Conservation (phyloP, 352 stramenopile species). For the Pythium brachiatum region DNA sequence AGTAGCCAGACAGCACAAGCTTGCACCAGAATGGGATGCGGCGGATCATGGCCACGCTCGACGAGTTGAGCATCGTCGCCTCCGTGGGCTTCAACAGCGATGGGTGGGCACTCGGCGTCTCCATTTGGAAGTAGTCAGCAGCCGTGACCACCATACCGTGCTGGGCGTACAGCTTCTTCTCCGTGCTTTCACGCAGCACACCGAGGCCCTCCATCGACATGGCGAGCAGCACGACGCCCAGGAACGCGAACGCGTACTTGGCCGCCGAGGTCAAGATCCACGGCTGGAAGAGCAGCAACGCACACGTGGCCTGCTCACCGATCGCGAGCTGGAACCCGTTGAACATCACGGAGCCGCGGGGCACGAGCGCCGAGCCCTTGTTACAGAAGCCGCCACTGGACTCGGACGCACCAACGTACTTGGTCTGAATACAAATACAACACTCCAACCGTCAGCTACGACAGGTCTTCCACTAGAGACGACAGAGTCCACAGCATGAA, state of each 20-base stretch:
- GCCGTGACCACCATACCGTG: constrained; percentile 57
- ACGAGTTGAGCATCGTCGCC: background rate
- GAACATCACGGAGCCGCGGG: constrained; percentile 80
- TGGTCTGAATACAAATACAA: constrained; percentile 1
- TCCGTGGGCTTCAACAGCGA: constrained; percentile 13
- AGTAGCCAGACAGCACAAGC: constrained; percentile 50
- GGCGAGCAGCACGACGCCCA: constrained; percentile 63
- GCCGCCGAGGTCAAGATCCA: constrained; percentile 61
- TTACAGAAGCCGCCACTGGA: constrained; percentile 50
- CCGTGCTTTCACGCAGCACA: constrained; percentile 43
- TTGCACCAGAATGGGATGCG: constrained; percentile 69
- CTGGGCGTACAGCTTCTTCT: constrained; percentile 39
- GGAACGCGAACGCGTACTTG: constrained; percentile 80
- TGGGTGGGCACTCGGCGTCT: constrained; percentile 27
- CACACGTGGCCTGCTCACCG: constrained; percentile 51
- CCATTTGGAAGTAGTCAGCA: constrained; percentile 47
- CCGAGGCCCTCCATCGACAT: constrained; percentile 63
- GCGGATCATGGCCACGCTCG: constrained; percentile 40
- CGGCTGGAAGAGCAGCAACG: constrained; percentile 77
- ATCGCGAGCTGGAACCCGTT: constrained; percentile 78
- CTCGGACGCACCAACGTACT: constrained; percentile 4
- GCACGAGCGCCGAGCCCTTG: constrained; percentile 28
- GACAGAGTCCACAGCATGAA: background rate
- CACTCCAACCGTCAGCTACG: too few relatives aligned
- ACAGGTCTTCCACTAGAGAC: background rate